Evolutionary conservation across 2,329 filamentous ascomycete species (phyloP).

Genomic region (Colletotrichum simmondsii): DNA sequence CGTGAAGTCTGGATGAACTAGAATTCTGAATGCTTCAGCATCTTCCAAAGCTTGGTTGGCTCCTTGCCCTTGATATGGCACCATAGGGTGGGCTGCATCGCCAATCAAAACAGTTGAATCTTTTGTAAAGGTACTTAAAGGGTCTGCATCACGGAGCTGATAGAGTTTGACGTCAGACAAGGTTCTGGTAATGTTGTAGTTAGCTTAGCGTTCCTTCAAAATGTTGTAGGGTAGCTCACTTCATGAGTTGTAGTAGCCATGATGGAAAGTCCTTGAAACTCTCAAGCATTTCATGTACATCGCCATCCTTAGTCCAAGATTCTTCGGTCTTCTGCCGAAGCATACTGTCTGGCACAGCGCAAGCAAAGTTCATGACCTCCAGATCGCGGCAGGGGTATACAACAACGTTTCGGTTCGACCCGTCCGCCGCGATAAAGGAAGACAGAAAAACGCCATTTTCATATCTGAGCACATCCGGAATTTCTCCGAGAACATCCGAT

Average conservation of each 20-base stretch:
- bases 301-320: background rate
- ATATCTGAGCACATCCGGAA: background rate
- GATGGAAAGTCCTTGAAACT: conserved; percentile 6
- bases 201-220: background rate
- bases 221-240: background rate
- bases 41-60: conserved; percentile 14
- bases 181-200: background rate
- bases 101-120: background rate
- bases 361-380: background rate
- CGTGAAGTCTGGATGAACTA: background rate
- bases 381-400: background rate
- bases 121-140: background rate
- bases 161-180: background rate
- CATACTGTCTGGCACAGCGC: background rate
- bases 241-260: background rate
- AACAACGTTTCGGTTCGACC: conserved; percentile 3
- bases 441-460: background rate
- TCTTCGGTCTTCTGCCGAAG: background rate
- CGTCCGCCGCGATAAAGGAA: background rate
- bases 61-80: conserved; percentile 17
- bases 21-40: background rate
- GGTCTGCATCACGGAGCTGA: background rate
- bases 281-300: background rate
- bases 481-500: background rate
- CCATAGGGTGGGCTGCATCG: conserved; percentile 10